These are phyloP conservation scores for Colletotrichum sp. DNA, from an alignment of 2,329 filamentous ascomycete species.

Conservation along the genomic window DNA sequence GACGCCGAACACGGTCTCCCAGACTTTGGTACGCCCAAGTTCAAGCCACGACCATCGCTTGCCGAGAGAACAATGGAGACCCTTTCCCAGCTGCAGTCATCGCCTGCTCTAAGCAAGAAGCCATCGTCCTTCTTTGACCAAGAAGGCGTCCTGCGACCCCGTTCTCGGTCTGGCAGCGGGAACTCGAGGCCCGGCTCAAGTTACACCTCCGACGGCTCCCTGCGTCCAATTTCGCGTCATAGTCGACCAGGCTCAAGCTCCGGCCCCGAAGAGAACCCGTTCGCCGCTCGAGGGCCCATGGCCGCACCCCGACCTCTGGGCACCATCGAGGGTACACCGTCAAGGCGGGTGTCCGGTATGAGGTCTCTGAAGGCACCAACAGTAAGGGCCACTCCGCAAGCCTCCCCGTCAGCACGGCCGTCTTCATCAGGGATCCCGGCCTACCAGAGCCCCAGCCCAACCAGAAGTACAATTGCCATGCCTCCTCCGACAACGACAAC, in stretches of 20 bases:
- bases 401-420: conserved; percentile 25
- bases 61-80: conserved; percentile 89
- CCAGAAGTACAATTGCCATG: conserved; percentile 33
- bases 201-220: conserved; percentile 67
- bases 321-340: conserved; percentile 49
- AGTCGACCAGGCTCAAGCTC: conserved; percentile 62
- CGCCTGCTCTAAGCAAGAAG: conserved; percentile 71
- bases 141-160: conserved; percentile 63
- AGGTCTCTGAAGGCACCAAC: conserved; percentile 40
- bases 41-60: conserved; percentile 61
- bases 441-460: conserved; percentile 42
- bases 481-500: conserved; percentile 45
- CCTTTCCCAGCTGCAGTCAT: conserved; percentile 77
- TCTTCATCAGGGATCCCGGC: conserved; percentile 37
- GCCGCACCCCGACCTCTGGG: conserved; percentile 48
- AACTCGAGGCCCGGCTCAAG: conserved; percentile 60
- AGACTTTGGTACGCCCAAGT: conserved; percentile 20
- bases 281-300: conserved; percentile 46
- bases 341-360: conserved; percentile 31
- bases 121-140: conserved; percentile 76
- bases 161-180: conserved; percentile 50
- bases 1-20: conserved; percentile 9
- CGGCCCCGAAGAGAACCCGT: conserved; percentile 47
- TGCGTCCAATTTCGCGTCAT: conserved; percentile 51
- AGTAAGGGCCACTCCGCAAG: conserved; percentile 27